Percentiles rank a stretch among this genome's conserved stretches.
Conservation (phyloP, 306 rosid genomes). For the Citrullus colocynthis region DNA sequence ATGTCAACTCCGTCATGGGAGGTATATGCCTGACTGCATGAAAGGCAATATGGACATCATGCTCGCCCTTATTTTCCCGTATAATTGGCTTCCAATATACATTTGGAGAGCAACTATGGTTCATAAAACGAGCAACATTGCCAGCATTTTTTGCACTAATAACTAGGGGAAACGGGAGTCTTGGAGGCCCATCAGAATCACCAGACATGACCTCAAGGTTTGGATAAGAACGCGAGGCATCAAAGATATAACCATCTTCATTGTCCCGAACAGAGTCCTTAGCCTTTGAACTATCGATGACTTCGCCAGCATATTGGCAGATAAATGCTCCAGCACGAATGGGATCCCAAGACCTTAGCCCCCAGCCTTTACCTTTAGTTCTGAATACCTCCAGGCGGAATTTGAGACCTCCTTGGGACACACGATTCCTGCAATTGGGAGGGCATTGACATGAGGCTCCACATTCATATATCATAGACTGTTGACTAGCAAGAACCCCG, state of each 20-base stretch:
- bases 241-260: conserved; percentile 62
- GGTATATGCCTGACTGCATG: conserved; percentile 62
- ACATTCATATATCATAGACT: conserved; percentile 61
- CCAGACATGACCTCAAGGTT: conserved; percentile 55
- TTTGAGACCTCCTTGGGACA: conserved; percentile 60
- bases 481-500: conserved; percentile 47
- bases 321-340: conserved; percentile 78
- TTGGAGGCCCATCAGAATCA: conserved; percentile 44
- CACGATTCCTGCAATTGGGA: conserved; percentile 56
- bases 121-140: conserved; percentile 91
- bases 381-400: conserved; percentile 71
- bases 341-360: conserved; percentile 86
- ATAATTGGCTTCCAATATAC: conserved; percentile 64
- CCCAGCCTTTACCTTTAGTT: conserved; percentile 82
- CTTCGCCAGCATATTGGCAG: conserved; percentile 92
- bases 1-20: conserved; percentile 84
- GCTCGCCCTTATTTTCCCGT: conserved; percentile 44
- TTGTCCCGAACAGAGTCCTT: conserved; percentile 54
- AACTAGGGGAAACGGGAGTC: conserved; percentile 54
- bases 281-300: conserved; percentile 36
- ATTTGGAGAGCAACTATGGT: conserved; percentile 89
- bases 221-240: conserved; percentile 57
- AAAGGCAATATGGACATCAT: conserved; percentile 69
- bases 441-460: conserved; percentile 78
- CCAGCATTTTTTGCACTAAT: conserved; percentile 61